Percentiles rank a stretch among this genome's conserved stretches.
phyloP scores from a whole-genome alignment of 768 basidiomycete genomes.

The Russula abietina region DNA sequence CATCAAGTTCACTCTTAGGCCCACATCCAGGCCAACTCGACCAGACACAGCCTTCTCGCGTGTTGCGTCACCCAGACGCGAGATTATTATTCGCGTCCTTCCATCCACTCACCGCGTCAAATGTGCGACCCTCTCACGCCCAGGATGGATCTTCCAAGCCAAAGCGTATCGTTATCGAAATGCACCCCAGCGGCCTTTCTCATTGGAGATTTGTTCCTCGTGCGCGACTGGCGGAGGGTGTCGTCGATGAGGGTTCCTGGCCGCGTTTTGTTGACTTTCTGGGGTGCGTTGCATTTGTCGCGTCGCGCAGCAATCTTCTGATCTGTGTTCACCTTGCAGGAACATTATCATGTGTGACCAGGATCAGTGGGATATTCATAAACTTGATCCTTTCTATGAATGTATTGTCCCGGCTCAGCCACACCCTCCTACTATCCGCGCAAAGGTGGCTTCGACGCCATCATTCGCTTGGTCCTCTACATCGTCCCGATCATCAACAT shows the following conservation, averaged over 20 bases:
- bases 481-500: constrained; percentile 17
- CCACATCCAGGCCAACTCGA: constrained; percentile 61
- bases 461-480: constrained; percentile 17
- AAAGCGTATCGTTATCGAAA: constrained; percentile 73
- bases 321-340: constrained; percentile 31
- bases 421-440: constrained; percentile 28
- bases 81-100: constrained; percentile 69
- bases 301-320: not conserved
- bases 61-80: constrained; percentile 55
- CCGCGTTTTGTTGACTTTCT: constrained; percentile 61
- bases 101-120: constrained; percentile 51
- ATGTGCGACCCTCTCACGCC: constrained; percentile 19
- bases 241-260: constrained; percentile 62
- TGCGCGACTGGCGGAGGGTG: constrained; percentile 52
- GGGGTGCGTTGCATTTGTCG: constrained; percentile 45
- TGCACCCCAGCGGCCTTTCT: constrained; percentile 40
- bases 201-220: constrained; percentile 76
- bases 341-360: constrained; percentile 49
- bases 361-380: constrained; percentile 85
- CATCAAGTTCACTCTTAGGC: constrained; percentile 32
- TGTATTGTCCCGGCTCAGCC: constrained; percentile 45
- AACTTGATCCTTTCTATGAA: constrained; percentile 68
- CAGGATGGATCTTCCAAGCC: constrained; percentile 44
- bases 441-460: constrained; percentile 19
- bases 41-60: constrained; percentile 50